These are phyloP conservation scores for Salix purpurea DNA, from an alignment of 345 rosid species.

Conservation along the genomic window DNA sequence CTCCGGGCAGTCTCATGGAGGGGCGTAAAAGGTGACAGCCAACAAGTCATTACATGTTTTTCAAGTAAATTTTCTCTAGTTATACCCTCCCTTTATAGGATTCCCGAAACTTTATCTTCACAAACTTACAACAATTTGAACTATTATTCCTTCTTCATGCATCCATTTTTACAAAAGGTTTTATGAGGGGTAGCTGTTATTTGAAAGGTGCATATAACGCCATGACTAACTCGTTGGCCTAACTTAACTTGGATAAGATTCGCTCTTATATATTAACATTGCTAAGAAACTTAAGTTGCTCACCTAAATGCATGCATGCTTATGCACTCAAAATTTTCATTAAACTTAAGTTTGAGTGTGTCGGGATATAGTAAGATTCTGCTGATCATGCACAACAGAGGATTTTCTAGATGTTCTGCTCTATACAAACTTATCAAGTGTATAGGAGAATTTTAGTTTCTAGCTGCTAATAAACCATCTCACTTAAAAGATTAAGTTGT, in stretches of 20 bases:
- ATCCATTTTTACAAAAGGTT: conserved; percentile 18
- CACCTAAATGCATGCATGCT: neutral
- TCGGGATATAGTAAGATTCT: no score
- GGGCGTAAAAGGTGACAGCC: neutral
- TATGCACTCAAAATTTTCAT: neutral
- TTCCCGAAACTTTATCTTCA: neutral
- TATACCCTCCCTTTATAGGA: neutral
- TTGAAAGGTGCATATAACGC: conserved; percentile 17
- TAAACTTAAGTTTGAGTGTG: neutral
- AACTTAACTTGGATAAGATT: neutral
- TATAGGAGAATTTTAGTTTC: no score
- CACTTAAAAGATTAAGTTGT: no score
- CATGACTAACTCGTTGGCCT: neutral
- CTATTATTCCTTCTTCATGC: conserved; percentile 34
- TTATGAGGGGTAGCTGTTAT: conserved; percentile 37
- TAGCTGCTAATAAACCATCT: no score
- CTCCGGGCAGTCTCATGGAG: conserved; percentile 17
- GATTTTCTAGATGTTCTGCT: no score
- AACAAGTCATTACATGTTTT: conserved; percentile 21
- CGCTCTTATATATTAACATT: neutral
- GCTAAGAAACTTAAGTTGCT: neutral
- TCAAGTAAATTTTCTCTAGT: conserved; percentile 16
- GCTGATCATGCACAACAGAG: no score
- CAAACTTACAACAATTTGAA: conserved; percentile 19
- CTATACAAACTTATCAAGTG: no score